Percentiles rank a stretch among this genome's conserved stretches.
These are phyloP conservation scores for Acorus calamus DNA, from an alignment of 106 monocot species.

Conservation along the genomic window DNA sequence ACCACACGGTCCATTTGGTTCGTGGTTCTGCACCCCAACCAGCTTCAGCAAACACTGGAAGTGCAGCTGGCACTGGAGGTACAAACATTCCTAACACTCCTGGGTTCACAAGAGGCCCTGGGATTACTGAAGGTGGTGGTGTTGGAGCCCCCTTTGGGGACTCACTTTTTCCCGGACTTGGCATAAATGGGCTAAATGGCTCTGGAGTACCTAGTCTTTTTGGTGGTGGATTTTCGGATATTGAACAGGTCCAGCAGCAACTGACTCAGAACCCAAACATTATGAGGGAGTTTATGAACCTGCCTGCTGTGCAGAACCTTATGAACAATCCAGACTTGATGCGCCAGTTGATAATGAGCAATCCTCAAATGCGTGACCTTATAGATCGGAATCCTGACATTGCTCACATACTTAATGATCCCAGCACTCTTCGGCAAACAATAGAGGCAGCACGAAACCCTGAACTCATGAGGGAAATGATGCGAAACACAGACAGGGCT, in stretches of 20 bases:
- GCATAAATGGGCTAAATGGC: slow-evolving; percentile 28
- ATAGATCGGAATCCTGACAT: slow-evolving; percentile 92
- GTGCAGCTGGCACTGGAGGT: slow-evolving; percentile 22
- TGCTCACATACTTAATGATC: slow-evolving; percentile 89
- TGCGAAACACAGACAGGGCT: slow-evolving; percentile 95
- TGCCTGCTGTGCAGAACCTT: slow-evolving; percentile 67
- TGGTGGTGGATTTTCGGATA: slow-evolving; percentile 54
- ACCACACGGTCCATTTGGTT: slow-evolving; percentile 86
- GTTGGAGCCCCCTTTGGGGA: slow-evolving; percentile 30
- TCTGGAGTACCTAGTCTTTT: slow-evolving; percentile 28
- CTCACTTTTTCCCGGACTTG: slow-evolving; percentile 50
- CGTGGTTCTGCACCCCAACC: slow-evolving; percentile 49
- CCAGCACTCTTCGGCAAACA: slow-evolving; percentile 73
- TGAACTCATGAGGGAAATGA: slow-evolving; percentile 97
- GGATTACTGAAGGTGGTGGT: slow-evolving; percentile 16
- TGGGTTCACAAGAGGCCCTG: slow-evolving; percentile 6
- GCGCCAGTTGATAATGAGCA: slow-evolving; percentile 82
- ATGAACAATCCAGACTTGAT: slow-evolving; percentile 90
- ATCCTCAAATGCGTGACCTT: slow-evolving; percentile 93
- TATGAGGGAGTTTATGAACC: slow-evolving; percentile 91
- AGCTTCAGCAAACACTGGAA: slow-evolving; percentile 17
- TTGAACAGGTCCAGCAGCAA: slow-evolving; percentile 77
- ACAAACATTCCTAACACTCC: slow-evolving; percentile 11
- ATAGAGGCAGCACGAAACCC: slow-evolving; percentile 93
- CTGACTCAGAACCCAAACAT: slow-evolving; percentile 78